Evolutionary conservation across 306 rosid species (phyloP).

Genomic region (Cicer chorassanicum): DNA sequence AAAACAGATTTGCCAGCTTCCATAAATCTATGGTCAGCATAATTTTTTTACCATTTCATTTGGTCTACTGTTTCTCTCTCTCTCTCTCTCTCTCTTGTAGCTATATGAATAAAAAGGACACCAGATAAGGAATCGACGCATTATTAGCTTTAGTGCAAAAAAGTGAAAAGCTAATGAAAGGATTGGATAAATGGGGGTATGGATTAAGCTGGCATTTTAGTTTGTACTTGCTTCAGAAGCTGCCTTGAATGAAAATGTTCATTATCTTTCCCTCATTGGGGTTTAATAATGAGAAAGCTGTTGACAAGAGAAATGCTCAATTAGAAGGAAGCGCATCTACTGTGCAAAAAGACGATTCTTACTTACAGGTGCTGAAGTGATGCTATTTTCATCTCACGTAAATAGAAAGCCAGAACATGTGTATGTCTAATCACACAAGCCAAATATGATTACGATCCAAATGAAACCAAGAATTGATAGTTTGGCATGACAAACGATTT

Average conservation of each 20-base stretch:
- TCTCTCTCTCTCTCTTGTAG: not conserved
- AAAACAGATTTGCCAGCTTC: conserved; percentile 36
- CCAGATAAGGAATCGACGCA: not conserved
- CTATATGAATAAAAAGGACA: not conserved
- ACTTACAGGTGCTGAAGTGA: not conserved
- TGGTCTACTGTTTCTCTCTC: not conserved
- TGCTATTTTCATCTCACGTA: not conserved
- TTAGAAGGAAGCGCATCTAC: not conserved
- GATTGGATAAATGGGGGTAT: not conserved
- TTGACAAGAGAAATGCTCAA: not conserved
- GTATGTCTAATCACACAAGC: not conserved
- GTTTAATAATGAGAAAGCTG: not conserved
- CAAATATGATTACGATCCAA: no score
- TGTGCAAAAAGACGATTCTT: not conserved
- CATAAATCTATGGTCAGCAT: conserved; percentile 33
- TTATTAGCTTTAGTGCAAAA: not conserved
- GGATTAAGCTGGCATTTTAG: not conserved
- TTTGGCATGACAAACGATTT: not conserved
- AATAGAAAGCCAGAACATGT: not conserved
- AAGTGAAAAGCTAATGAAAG: not conserved
- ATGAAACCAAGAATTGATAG: not conserved
- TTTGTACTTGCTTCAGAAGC: conserved; percentile 13
- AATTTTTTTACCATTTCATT: conserved; percentile 28
- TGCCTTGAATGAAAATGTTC: not conserved
- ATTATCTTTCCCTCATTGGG: not conserved